Base-by-base conservation (phyloP, 495 filamentous ascomycete genomes). In the Trichoderma reesei region DNA sequence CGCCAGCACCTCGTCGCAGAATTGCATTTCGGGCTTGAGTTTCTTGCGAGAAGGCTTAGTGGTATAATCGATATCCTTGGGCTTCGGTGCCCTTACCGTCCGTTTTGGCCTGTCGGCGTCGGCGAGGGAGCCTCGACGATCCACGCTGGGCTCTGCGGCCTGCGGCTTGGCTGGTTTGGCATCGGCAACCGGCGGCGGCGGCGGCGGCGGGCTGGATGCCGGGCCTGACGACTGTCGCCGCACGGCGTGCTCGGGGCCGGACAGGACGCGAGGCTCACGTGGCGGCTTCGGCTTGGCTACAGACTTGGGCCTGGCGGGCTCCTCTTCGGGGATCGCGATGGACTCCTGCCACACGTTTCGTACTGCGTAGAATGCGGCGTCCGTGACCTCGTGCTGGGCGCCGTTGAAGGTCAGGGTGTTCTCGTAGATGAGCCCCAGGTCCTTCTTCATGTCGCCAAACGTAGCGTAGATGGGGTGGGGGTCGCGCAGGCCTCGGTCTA, bases 1-100 rank as follows among this genome's bases (percentile, higher is more conserved):
- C 38, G 85, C 83, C 46, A 96, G 69, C 11, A 91, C 86, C 34
- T 89, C 82, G 65, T 95, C 88, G 74, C 91, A 94, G 78, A 97
- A 98, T 37, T 86, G 89, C 38, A 98, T 78, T 69, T 98, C 93
- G 56, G 88, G 87, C 60, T 90, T 85, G 63, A 87, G 86, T 81
- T 96, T 96, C 85, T 96, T 96, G 80, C 92, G 92, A 76, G 88
- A 90, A 3, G 88, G 90, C 62, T 88, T 85, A 13, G 84, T 84
- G n/a, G 82, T 78, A 70, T 96, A 97, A 1, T 88, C 86, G 26
- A 97, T 78, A 69, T 98, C 94, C 54, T 91, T 90, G 54, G 86
- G 82, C 64, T 92, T 90, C 0, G 94, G 90, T 13, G 91, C 89
- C 70, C 96, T 92, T 44, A 98, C 96, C 18, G 96, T 91, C 5